Conservation (phyloP, 2,329 filamentous ascomycete species). For the Fusarium heterosporum region DNA sequence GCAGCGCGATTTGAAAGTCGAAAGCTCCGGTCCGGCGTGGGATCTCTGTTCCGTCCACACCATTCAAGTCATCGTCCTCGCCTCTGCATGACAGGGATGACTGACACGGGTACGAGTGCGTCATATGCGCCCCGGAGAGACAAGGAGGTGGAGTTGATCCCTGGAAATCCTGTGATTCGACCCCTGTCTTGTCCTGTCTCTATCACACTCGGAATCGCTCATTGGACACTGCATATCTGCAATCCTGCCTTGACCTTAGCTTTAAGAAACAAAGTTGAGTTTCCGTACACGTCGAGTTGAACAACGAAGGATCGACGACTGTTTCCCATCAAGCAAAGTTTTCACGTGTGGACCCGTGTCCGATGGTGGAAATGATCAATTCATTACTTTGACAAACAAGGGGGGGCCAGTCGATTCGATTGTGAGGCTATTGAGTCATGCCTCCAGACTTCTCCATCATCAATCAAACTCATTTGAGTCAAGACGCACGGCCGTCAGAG, state of each 20-base stretch:
- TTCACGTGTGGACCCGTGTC: constrained; percentile 12
- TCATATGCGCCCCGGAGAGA: constrained; percentile 46
- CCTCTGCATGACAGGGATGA: constrained; percentile 41
- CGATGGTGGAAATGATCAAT: constrained; percentile 4
- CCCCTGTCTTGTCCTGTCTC: constrained; percentile 38
- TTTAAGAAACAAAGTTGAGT: constrained; percentile 32
- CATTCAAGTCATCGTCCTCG: constrained; percentile 33
- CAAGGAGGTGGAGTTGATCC: constrained; percentile 38
- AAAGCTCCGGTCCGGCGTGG: constrained; percentile 38
- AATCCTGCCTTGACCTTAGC: constrained; percentile 20
- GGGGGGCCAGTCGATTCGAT: constrained; percentile 9
- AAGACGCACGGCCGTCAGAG: not conserved
- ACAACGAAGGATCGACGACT: constrained; percentile 34
- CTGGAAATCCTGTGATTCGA: constrained; percentile 37
- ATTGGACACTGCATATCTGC: constrained; percentile 28
- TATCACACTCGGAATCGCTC: constrained; percentile 36
- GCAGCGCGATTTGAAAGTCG: constrained; percentile 21
- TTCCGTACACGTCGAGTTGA: constrained; percentile 27
- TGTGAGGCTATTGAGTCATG: constrained; percentile 28
- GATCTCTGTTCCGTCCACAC: constrained; percentile 39
- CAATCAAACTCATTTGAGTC: constrained; percentile 3
- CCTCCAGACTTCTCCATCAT: not conserved
- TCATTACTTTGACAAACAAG: constrained; percentile 8
- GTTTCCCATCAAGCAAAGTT: constrained; percentile 29
- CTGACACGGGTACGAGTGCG: constrained; percentile 45